phyloP scores from a whole-genome alignment of 805 yeast species.

The Naumovozyma baii region DNA sequence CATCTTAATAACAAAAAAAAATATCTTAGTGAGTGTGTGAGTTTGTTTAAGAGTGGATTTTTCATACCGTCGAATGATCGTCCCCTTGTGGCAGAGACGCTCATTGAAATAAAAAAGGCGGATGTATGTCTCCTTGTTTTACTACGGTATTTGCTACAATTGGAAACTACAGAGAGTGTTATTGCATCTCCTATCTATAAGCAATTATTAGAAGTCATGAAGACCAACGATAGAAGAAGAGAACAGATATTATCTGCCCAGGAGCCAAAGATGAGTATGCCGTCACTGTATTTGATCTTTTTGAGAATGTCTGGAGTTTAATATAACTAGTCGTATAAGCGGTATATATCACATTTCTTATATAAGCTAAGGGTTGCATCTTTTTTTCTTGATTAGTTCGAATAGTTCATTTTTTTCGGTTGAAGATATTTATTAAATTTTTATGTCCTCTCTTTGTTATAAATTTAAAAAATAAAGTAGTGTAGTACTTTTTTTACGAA shows the following conservation, averaged over 20 bases:
- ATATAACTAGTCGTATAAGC: no score
- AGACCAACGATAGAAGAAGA: slow-evolving; percentile 1
- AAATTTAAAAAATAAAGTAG: no score
- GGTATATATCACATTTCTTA: no score
- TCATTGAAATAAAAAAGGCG: slow-evolving; percentile 3
- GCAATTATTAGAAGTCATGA: background rate
- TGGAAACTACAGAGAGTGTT: background rate
- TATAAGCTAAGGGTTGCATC: no score
- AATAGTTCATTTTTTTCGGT: no score
- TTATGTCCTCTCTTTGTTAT: no score
- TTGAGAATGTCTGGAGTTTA: background rate
- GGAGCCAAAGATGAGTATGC: background rate
- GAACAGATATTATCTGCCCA: background rate
- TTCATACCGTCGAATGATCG: slow-evolving; percentile 1
- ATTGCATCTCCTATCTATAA: background rate
- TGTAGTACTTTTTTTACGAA: no score
- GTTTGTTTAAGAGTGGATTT: background rate
- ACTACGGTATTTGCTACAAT: slow-evolving; percentile 3
- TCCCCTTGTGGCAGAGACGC: slow-evolving; percentile 4
- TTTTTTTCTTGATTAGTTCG: no score
- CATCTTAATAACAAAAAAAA: slow-evolving; percentile 5
- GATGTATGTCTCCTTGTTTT: slow-evolving; percentile 7
- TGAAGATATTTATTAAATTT: no score
- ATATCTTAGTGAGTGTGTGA: background rate
- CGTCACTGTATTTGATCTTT: background rate